Base-by-base conservation (phyloP, 2,329 filamentous ascomycete genomes). In the Chrysosphaeria jannelii region DNA sequence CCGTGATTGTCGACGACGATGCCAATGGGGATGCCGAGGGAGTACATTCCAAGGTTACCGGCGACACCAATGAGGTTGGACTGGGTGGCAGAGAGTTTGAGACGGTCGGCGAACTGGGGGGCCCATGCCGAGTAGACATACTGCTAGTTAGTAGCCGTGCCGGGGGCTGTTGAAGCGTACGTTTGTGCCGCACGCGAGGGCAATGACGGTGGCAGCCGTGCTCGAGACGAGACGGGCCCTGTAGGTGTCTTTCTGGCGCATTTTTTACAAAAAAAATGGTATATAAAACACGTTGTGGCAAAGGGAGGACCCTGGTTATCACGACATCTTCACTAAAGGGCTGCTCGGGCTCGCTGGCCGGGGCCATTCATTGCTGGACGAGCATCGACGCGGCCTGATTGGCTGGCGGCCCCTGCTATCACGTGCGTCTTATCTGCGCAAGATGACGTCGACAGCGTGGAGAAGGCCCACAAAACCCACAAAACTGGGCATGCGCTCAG, bases 41-140 rank as follows among this genome's bases (percentile, higher is more conserved):
- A 66, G 45, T 93, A 93, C 75, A 91, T 90, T 37, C 81, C 81
- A 37, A 93, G 47, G 38, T 81, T 81, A n/a, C 65, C 72, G 22
- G 62, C 57, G n/a, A 71, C 53, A 20, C 72, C 79, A 39, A 97
- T 79, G 33, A 93, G 45, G 44, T 97, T 93, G 44, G 64, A 78
- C 43, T 91, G 57, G 3, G 81, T 93, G n/a, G 85, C 70, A 9
- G 78, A 78, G 29, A 93, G 60, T 39, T 70, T 65, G 35, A 97
- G 53, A 34, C 61, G 66, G 37, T 88, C 67, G 23, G 79, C 78
- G 39, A 91, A 91, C 45, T 91, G 79, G 11, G 85, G 85, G 9
- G 75, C 78, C 79, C 85, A 97, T 45, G 81, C 81, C 26, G 78
- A 91, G 46, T 91, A 97, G 39, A 79, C 81, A 60, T 97, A 93